These are phyloP conservation scores for Periconia sp. DNA, from an alignment of 2,329 filamentous ascomycete genomes.

Conservation along the genomic window DNA sequence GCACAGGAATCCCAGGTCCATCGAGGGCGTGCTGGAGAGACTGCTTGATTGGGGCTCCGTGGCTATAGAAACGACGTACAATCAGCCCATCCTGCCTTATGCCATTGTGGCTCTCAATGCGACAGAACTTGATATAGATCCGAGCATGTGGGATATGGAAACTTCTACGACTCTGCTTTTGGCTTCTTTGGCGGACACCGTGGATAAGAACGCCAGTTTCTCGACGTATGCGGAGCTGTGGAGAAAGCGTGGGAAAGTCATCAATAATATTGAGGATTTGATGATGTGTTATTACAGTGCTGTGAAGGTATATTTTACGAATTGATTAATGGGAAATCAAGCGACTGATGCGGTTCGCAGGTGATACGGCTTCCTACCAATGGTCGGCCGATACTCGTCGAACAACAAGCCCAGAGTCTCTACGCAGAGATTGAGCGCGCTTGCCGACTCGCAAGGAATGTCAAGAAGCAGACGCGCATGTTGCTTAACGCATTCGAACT, in stretches of 20 bases:
- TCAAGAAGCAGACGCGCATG: constrained; percentile 51
- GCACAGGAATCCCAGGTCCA: constrained; percentile 36
- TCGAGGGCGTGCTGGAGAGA: constrained; percentile 8
- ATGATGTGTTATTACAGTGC: constrained; percentile 52
- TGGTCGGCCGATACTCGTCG: constrained; percentile 51
- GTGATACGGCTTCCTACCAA: constrained; percentile 51
- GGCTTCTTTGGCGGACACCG: constrained; percentile 3
- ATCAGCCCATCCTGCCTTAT: constrained; percentile 58
- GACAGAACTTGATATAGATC: constrained; percentile 42
- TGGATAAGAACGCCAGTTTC: constrained; percentile 8
- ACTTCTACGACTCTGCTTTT: constrained; percentile 45
- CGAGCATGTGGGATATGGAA: constrained; percentile 48
- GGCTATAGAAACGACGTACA: constrained; percentile 36
- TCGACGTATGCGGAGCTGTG: constrained; percentile 7
- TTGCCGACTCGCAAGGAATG: constrained; percentile 25
- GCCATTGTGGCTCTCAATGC: constrained; percentile 58
- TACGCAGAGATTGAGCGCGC: constrained; percentile 46
- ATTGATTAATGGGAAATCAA: no score
- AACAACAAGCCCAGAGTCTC: constrained; percentile 52
- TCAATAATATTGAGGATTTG: constrained; percentile 13
- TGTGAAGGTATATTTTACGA: constrained; percentile 32
- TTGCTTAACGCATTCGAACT: constrained; percentile 49
- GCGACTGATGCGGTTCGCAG: constrained; percentile 3
- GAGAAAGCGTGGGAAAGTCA: constrained; percentile 8
- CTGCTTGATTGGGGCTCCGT: constrained; percentile 12